Evolutionary conservation across 2,329 filamentous ascomycete genomes (phyloP).

Genomic region (Arthroderma sp.): DNA sequence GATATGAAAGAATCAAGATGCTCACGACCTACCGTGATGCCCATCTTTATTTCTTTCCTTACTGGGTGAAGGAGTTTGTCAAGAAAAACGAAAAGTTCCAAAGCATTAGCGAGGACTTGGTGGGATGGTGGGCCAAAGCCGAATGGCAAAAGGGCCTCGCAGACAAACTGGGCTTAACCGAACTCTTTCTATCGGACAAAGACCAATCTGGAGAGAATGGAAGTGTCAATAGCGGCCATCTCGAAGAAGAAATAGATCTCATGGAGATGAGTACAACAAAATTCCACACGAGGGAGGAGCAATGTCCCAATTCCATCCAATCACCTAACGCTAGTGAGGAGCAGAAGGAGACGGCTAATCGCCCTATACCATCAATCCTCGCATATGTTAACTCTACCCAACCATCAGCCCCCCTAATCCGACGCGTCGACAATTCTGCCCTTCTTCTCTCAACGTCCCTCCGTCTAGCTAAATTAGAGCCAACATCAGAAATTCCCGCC

Average conservation of each 20-base stretch:
- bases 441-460: slow-evolving; percentile 72
- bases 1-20: slow-evolving; percentile 64
- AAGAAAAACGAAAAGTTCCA: slow-evolving; percentile 68
- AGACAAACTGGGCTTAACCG: slow-evolving; percentile 60
- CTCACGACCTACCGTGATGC: slow-evolving; percentile 76
- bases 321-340: slow-evolving; percentile 3
- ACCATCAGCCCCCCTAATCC: slow-evolving; percentile 51
- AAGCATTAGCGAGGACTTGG: slow-evolving; percentile 77
- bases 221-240: slow-evolving; percentile 20
- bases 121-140: slow-evolving; percentile 93
- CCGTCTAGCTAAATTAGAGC: slow-evolving; percentile 65
- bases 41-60: slow-evolving; percentile 87
- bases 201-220: slow-evolving; percentile 31
- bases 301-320: slow-evolving; percentile 6
- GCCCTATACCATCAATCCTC: slow-evolving; percentile 58
- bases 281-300: slow-evolving; percentile 12
- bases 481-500: slow-evolving; percentile 40
- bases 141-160: slow-evolving; percentile 74
- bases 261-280: slow-evolving; percentile 42
- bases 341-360: slow-evolving; percentile 13
- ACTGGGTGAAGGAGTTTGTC: slow-evolving; percentile 79
- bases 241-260: slow-evolving; percentile 43
- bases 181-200: slow-evolving; percentile 44
- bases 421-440: slow-evolving; percentile 76
- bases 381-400: slow-evolving; percentile 59